Conservation (phyloP, 176 grass and related monocot genomes). For the Eragrostis curvula region DNA sequence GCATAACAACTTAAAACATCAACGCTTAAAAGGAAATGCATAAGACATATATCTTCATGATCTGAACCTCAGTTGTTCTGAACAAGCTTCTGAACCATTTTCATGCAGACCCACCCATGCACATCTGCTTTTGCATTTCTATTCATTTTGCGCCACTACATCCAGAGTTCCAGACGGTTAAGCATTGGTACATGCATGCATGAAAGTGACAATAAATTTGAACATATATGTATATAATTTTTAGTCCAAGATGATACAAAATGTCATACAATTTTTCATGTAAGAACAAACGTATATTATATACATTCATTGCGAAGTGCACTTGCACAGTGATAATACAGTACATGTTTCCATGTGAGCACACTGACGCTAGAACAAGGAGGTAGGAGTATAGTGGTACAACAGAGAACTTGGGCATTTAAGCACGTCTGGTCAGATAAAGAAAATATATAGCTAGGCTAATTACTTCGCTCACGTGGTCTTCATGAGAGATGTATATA, state of each 20-base stretch:
- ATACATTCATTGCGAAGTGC: not conserved
- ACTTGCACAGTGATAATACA: not conserved
- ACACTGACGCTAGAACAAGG: not conserved
- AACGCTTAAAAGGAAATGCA: not conserved
- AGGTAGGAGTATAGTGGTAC: not conserved
- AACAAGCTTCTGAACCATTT: not conserved
- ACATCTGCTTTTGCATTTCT: conserved; percentile 11
- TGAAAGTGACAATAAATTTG: not conserved
- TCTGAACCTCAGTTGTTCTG: conserved; percentile 1
- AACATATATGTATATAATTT: not conserved
- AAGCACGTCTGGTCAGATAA: conserved; percentile 34
- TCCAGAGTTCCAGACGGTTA: not conserved
- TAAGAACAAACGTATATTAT: too few relatives aligned
- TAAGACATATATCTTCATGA: not conserved
- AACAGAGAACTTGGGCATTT: conserved; percentile 43
- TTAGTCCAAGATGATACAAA: not conserved
- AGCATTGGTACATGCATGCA: not conserved
- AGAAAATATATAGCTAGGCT: conserved; percentile 27
- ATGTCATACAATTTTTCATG: too few relatives aligned
- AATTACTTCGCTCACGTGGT: conserved; percentile 53
- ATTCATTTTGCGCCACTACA: conserved; percentile 15
- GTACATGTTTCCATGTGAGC: not conserved
- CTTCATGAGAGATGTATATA: conserved; percentile 40
- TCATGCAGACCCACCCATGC: not conserved
- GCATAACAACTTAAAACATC: not conserved